Base-by-base conservation (phyloP, 2,329 filamentous ascomycete species). In the Fusarium pseudonygamai region DNA sequence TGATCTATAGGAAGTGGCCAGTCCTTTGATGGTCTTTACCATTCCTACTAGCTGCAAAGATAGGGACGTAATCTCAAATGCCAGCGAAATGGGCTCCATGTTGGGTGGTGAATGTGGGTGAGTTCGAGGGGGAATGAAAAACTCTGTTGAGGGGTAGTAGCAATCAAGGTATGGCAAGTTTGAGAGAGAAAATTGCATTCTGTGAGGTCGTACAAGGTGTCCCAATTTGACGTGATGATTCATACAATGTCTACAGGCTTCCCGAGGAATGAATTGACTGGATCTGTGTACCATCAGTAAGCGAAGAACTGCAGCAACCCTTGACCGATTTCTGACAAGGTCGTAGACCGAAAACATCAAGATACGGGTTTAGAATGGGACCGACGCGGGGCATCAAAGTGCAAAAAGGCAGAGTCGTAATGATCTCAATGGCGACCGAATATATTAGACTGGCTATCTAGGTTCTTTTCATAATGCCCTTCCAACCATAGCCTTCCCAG, bases 1-100 rank as follows among this genome's bases (percentile, higher is more conserved):
- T 20, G 61, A 72, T 11, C 50, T 72, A 39, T 70, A 74, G 13
- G 50, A 24, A 1, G 36, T 14, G 8, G 72, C 73, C 42, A 68
- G 12, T 6, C 49, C 30, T 5, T 63, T 63, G 24, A 74, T 67
- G 0, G 68, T 34, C 0, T 14, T 49, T 0, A 49, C 55, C 0
- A 50, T 50, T 6, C 52, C 36, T 11, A 55, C 32, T 1, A 74
- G 37, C n/a, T 74, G 68, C 24, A 66, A 36, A 20, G 57, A 63
- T 6, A 72, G 14, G 0, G 71, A 59, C 3, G 64, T 43, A 3
- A 74, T 57, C 8, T 60, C 64, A 34, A 50, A n/a, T 24, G 7
- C 16, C 7, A 32, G 22, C 11, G 46, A 32, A 13, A n/a, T 5
- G 6, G 28, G 46, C 6, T 49, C 28, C 46, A 49, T 49, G 28